Base-by-base conservation (phyloP, 202 grass and related monocot genomes). In the Schoenoplectus tabernaemontani region DNA sequence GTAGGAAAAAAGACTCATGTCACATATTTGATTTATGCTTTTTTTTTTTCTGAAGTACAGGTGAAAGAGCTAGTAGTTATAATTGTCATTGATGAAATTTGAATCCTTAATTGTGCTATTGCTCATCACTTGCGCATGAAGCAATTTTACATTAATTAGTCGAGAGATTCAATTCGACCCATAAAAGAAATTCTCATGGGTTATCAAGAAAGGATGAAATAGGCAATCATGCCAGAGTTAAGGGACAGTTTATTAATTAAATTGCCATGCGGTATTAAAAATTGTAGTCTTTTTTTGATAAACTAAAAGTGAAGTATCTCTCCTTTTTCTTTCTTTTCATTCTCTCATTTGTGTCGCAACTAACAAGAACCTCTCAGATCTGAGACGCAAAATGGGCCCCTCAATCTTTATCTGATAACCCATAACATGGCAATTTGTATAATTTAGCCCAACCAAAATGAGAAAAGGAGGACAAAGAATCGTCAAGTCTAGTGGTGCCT, bases 341-440 rank as follows among this genome's bases (percentile, higher is more conserved):
- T 11, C 20, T 33, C 37, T 37, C 1, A 64, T 37, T 33, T 64
- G 32, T 65, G 1, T 65, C 0, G 19, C 33, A 65, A 38, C 62
- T 65, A 65, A 65, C 62, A 65, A 19, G 32, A 17, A 10, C 32
- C 61, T 34, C 61, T 65, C 34, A 65, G 62, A 65, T 65, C 62
- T 39, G 7, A 65, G 15, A 65, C 4, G 22, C 5, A 48, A 71
- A 28, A 48, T 71, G 66, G 42, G 12, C 16, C 41, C 42, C 67
- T 48, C 42, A 71, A 30, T 48, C 22, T 48, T 48, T 71, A 2
- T 48, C 0, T 71, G 41, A 71, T 30, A 23, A 71, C 1, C 4
- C 42, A 71, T 8, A 70, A 71, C 67, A 71, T 71, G 42, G 42
- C 42, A 71, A 68, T 47, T 48, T 71, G 67, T 48, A 71, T 48